phyloP scores from a whole-genome alignment of 2,329 filamentous ascomycete species.

The Penicillium digitatum region DNA sequence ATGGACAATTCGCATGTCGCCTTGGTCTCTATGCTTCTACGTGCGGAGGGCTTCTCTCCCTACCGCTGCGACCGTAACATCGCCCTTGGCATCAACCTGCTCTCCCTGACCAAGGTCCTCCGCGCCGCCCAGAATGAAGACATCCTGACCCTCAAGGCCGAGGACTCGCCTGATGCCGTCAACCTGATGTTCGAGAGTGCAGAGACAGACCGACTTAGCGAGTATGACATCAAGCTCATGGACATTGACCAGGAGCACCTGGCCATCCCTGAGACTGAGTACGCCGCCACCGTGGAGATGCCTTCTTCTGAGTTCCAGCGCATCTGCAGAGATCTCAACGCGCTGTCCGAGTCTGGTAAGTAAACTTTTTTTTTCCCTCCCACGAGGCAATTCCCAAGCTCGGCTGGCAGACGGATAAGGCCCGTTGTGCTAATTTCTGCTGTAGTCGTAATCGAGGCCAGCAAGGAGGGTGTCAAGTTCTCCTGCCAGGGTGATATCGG shows the following conservation, averaged over 20 bases:
- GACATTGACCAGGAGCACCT: constrained; percentile 99
- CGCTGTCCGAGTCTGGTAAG: constrained; percentile 92
- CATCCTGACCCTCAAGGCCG: constrained; percentile 92
- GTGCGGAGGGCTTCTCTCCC: constrained; percentile 87
- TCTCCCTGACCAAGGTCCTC: constrained; percentile 93
- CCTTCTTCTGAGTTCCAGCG: constrained; percentile 85
- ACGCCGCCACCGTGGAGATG: constrained; percentile 86
- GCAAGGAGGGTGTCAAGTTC: constrained; percentile 97
- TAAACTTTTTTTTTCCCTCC: constrained; percentile 5
- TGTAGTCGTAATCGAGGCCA: constrained; percentile 87
- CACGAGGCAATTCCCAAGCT: not conserved
- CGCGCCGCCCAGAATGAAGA: constrained; percentile 92
- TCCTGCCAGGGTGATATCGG: constrained; percentile 91
- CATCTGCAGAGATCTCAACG: constrained; percentile 87
- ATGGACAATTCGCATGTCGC: constrained; percentile 99
- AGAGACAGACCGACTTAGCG: constrained; percentile 84
- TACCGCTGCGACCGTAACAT: constrained; percentile 99
- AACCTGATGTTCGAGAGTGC: constrained; percentile 93
- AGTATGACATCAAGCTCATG: constrained; percentile 99
- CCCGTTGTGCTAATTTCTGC: constrained; percentile 13
- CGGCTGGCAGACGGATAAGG: not conserved
- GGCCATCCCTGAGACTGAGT: constrained; percentile 98
- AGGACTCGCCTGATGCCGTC: constrained; percentile 91
- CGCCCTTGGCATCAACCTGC: constrained; percentile 93
- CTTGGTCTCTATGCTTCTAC: constrained; percentile 97